Evolutionary conservation across 2,329 filamentous ascomycete genomes (phyloP), one percentile per base, ranked within the genome.

Genomic region (Alternaria sp.): DNA sequence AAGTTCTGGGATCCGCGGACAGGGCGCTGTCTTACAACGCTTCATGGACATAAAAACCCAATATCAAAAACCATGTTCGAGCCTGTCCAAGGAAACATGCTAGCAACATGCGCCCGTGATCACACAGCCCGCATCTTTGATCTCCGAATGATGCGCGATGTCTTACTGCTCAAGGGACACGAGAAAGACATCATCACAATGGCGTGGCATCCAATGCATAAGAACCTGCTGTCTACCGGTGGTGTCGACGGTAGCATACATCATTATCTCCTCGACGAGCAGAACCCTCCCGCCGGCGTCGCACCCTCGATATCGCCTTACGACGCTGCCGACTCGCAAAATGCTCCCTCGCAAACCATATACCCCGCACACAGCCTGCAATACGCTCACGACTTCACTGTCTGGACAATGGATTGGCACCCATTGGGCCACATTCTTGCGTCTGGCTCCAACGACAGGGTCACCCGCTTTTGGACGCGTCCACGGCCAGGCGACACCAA

Each of bases 391-490:
- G 91, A 96, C 68, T 96, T 93, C 75, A 92, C 93, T 17, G 95
- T 99, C 65, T 99, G 95, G 95, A 96, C 93, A 17, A 85, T 99
- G 49, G 93, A 97, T 80, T 99, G 95, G 93, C 95, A 99, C 75
- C 95, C 95, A 0, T 84, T 98, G 0, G 95, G 95, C 28, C 95
- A 99, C 73, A 94, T 99, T 63, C 85, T 99, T 7, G 93, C 93
- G 0, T 96, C 94, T 2, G 95, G 95, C 11, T 97, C 93, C 10
- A 98, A 99, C 77, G 95, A 99, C 77, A 90, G 95, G 39, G 93
- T 97, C 61, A 98, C 95, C 2, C 89, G 95, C 46, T 99, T 99
- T 81, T 99, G 95, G 95, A 93, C 93, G 3, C 89, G 95, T 40
- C 87, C 92, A 14, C 84, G 95, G 46, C 95, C 95, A 2, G 95